These are phyloP conservation scores for Zymoseptoria ardabiliae DNA, from an alignment of 2,329 filamentous ascomycete species.

Conservation along the genomic window DNA sequence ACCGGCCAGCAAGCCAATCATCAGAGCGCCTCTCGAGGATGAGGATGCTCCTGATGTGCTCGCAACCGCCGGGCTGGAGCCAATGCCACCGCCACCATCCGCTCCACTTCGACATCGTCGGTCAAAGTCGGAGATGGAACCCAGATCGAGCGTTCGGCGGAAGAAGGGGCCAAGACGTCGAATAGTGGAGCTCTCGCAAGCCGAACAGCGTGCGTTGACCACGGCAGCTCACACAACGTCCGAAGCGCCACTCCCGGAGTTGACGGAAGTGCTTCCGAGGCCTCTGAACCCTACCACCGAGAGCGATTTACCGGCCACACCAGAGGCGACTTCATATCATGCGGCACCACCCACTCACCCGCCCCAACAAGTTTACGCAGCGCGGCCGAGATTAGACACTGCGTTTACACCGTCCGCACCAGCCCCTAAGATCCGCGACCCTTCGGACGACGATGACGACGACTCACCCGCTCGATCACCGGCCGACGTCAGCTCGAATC, in stretches of 20 bases:
- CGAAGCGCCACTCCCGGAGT: slow-evolving; percentile 16
- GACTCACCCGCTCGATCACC: slow-evolving; percentile 11
- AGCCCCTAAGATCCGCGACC: slow-evolving; percentile 21
- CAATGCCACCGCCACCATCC: slow-evolving; percentile 6
- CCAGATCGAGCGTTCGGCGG: slow-evolving; percentile 39
- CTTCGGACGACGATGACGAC: slow-evolving; percentile 23
- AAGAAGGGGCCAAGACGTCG: slow-evolving; percentile 52
- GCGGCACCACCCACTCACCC: slow-evolving; percentile 15
- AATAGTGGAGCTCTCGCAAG: slow-evolving; percentile 52
- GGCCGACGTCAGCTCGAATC: slow-evolving; percentile 21
- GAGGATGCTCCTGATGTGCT: slow-evolving; percentile 26
- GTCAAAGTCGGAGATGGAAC: slow-evolving; percentile 26
- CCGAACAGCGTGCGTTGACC: slow-evolving; percentile 25
- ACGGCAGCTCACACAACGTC: slow-evolving; percentile 6
- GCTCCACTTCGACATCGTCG: slow-evolving; percentile 18
- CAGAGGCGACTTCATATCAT: slow-evolving; percentile 20
- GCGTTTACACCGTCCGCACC: slow-evolving; percentile 23
- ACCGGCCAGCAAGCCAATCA: slow-evolving; percentile 66
- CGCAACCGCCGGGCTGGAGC: slow-evolving; percentile 8
- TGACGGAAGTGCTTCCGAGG: slow-evolving; percentile 24
- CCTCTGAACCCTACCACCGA: slow-evolving; percentile 20
- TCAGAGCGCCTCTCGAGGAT: slow-evolving; percentile 61
- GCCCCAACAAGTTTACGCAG: slow-evolving; percentile 9
- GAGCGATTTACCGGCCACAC: slow-evolving; percentile 22
- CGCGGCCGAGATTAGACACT: slow-evolving; percentile 24